Evolutionary conservation across 345 rosid species (phyloP).

Genomic region (Camelina sativa): DNA sequence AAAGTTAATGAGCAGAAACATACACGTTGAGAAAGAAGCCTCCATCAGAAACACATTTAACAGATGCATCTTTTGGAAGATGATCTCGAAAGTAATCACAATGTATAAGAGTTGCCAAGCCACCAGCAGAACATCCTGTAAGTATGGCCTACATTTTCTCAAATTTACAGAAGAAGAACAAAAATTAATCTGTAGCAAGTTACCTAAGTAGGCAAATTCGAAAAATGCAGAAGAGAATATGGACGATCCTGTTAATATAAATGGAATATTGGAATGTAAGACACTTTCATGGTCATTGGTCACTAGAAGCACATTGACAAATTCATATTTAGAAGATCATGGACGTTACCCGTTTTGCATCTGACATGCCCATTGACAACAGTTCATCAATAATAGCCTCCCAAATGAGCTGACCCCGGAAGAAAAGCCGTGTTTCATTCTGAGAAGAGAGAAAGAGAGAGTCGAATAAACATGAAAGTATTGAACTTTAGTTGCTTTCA

Average conservation of each 20-base stretch:
- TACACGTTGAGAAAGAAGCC: constrained; percentile 92
- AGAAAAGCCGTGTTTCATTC: constrained; percentile 67
- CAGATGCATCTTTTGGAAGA: constrained; percentile 66
- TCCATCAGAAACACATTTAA: constrained; percentile 96
- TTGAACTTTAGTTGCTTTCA: neutral
- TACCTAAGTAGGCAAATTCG: neutral
- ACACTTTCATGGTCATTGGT: constrained; percentile 9
- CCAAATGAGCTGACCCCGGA: constrained; percentile 96
- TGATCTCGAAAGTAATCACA: constrained; percentile 74
- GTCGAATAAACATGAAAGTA: neutral
- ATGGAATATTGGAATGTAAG: constrained; percentile 7
- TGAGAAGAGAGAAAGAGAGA: constrained; percentile 29
- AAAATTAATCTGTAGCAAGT: constrained; percentile 1
- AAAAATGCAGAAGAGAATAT: neutral
- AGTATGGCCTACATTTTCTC: constrained; percentile 72
- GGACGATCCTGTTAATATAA: neutral
- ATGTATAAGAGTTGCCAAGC: constrained; percentile 84
- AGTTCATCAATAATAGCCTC: constrained; percentile 77
- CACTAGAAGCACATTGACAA: neutral
- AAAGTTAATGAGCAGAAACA: constrained; percentile 38
- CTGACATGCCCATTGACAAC: constrained; percentile 71
- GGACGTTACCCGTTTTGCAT: constrained; percentile 62
- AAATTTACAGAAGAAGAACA: neutral
- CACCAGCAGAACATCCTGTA: constrained; percentile 98
- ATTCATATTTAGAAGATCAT: neutral